A percentile compares a stretch with the other conserved stretches of the same genome.
Evolutionary conservation across 176 grass and related monocot genomes (phyloP).

Genomic region (Hordeum vulgare): MorexV3_pseudomolecules_assembly NC_058523.1:501794787-501795286

Average conservation of each 20-base stretch:
- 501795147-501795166: background rate
- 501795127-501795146: background rate
- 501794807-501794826: background rate
- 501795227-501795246: background rate
- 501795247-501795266: background rate
- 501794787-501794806: background rate
- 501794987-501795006: slow-evolving; percentile 82
- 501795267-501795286: background rate
- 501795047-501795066: slow-evolving; percentile 84
- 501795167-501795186: background rate
- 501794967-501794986: slow-evolving; percentile 83
- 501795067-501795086: slow-evolving; percentile 75
- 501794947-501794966: slow-evolving; percentile 21
- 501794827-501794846: background rate
- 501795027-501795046: slow-evolving; percentile 98
- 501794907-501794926: background rate
- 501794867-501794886: background rate
- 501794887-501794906: background rate
- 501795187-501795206: background rate
- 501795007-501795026: slow-evolving; percentile 93
- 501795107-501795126: background rate
- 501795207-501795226: no score
- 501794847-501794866: background rate
- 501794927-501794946: background rate
- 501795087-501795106: slow-evolving; percentile 98